Evolutionary conservation across 192 early-diverging fungal genomes (phyloP).

Genomic region (Podila clonocystis): DNA sequence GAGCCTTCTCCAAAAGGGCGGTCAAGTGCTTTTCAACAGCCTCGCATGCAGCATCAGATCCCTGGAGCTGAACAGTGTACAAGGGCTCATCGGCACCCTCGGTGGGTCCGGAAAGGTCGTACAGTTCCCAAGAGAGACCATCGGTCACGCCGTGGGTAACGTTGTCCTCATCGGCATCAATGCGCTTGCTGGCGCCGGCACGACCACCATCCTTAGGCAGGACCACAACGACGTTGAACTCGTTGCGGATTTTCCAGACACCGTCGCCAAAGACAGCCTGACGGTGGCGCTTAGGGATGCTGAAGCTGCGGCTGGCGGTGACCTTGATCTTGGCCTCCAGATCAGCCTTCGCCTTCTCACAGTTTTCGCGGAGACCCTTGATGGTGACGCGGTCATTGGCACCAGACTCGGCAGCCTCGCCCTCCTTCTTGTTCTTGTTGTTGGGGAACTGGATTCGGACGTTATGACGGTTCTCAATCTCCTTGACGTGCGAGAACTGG

Average conservation of each 20-base stretch:
- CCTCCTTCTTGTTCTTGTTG: conserved; percentile 64
- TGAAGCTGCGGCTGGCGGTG: conserved; percentile 60
- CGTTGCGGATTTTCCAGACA: conserved; percentile 66
- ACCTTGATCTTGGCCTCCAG: conserved; percentile 62
- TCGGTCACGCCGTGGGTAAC: conserved; percentile 40
- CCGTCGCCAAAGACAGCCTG: conserved; percentile 62
- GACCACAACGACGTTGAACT: conserved; percentile 70
- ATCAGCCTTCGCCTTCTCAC: conserved; percentile 52
- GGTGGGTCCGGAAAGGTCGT: conserved; percentile 27
- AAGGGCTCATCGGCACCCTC: conserved; percentile 19
- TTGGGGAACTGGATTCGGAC: conserved; percentile 75
- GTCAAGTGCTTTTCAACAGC: conserved; percentile 34
- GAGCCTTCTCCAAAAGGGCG: conserved; percentile 38
- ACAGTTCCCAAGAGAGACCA: conserved; percentile 43
- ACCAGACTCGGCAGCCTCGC: conserved; percentile 47
- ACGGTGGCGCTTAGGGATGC: conserved; percentile 62
- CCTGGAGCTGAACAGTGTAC: conserved; percentile 47
- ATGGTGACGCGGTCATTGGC: conserved; percentile 40
- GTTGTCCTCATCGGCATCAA: conserved; percentile 56
- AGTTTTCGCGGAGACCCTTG: conserved; percentile 41
- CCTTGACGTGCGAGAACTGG: conserved; percentile 74
- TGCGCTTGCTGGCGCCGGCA: conserved; percentile 39
- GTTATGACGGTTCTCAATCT: conserved; percentile 71
- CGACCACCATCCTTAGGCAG: conserved; percentile 23
- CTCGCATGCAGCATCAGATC: conserved; percentile 37